Conservation (phyloP, 306 rosid genomes). For the Fagus sylvatica region DNA sequence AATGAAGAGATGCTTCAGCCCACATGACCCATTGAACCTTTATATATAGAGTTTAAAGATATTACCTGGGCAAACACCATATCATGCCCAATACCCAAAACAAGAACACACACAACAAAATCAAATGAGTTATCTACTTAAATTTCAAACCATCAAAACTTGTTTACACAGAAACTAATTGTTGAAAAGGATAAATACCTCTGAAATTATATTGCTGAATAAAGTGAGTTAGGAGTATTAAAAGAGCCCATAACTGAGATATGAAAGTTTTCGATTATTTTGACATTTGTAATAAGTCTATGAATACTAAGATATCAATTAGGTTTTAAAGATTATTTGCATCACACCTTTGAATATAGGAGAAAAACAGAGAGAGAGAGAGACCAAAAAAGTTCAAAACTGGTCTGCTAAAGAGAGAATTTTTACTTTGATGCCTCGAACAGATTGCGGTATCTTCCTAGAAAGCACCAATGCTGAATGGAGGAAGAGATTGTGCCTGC, state of each 20-base stretch:
- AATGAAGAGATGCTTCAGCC: background rate
- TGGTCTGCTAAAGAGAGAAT: constrained; percentile 21
- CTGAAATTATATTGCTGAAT: no score
- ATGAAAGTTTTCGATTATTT: no score
- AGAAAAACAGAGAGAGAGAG: background rate
- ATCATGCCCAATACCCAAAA: background rate
- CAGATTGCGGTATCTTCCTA: constrained; percentile 87
- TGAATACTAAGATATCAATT: no score
- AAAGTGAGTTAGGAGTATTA: no score
- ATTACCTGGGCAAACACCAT: background rate
- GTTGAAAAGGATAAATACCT: background rate
- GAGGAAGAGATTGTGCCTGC: constrained; percentile 97
- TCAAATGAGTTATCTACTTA: background rate
- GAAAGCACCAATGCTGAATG: constrained; percentile 98
- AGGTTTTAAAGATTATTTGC: no score
- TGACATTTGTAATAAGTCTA: no score
- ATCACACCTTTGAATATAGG: no score
- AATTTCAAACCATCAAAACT: background rate
- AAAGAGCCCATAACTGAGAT: no score
- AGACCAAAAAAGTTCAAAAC: background rate
- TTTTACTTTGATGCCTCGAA: constrained; percentile 71
- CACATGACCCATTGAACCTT: background rate
- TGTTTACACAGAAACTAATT: background rate
- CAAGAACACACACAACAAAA: background rate
- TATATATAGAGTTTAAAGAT: background rate